Conservation (phyloP, 2,329 filamentous ascomycete genomes). For the Thelonectria rubi region DNA sequence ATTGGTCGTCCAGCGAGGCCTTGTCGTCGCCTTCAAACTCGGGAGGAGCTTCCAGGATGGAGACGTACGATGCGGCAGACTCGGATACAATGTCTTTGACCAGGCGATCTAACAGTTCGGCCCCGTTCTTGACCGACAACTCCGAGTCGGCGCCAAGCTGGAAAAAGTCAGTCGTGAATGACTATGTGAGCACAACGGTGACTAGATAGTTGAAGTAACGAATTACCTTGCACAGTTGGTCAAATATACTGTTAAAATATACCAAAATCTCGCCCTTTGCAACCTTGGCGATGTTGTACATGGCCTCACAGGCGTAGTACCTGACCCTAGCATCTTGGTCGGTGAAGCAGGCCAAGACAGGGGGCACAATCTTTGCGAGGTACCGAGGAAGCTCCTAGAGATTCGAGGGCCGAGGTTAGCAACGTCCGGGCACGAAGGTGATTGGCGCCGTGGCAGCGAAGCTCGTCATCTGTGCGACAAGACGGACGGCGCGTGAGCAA, state of each 20-base stretch:
- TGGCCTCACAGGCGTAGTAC: constrained; percentile 98
- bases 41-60: constrained; percentile 74
- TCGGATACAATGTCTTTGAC: constrained; percentile 97
- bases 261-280: constrained; percentile 96
- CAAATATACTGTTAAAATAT: constrained; percentile 99
- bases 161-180: constrained; percentile 7
- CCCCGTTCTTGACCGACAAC: constrained; percentile 96
- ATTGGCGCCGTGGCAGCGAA: neutral
- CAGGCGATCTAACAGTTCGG: constrained; percentile 91
- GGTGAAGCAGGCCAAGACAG: constrained; percentile 95
- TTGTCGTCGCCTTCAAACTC: constrained; percentile 57
- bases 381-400: constrained; percentile 87
- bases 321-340: constrained; percentile 97
- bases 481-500: constrained; percentile 33
- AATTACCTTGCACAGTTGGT: constrained; percentile 90
- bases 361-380: constrained; percentile 91
- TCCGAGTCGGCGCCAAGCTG: constrained; percentile 96
- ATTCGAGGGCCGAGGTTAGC: neutral
- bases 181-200: neutral
- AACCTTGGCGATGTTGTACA: constrained; percentile 99
- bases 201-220: neutral
- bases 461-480: neutral
- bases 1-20: constrained; percentile 54
- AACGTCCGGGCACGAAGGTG: too few relatives aligned
- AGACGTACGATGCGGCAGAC: constrained; percentile 93